These are phyloP conservation scores for Heracleum sosnowskyi DNA, from an alignment of 129 eudicot species.

Conservation along the genomic window DNA sequence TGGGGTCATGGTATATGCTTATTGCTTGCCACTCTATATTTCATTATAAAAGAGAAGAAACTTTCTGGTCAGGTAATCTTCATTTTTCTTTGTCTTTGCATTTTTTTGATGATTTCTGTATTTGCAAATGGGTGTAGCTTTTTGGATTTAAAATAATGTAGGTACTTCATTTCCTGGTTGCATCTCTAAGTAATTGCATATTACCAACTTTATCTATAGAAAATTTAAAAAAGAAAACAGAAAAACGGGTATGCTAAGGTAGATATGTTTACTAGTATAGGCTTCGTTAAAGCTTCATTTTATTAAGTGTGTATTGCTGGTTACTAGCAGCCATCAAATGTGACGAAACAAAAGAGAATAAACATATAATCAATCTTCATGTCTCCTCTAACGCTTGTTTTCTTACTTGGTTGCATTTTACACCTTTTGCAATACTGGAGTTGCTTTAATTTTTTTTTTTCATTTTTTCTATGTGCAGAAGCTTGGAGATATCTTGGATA, in stretches of 20 bases:
- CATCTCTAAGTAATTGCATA: not conserved
- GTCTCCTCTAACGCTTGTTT: not conserved
- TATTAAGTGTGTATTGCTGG: not conserved
- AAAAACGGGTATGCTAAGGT: not conserved
- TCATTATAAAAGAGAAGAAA: constrained; percentile 65
- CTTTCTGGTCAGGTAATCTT: constrained; percentile 61
- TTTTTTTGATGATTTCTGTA: not conserved
- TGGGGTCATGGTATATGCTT: constrained; percentile 98
- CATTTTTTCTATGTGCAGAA: constrained; percentile 45
- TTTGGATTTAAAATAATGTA: not conserved
- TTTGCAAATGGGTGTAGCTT: not conserved
- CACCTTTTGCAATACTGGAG: not conserved
- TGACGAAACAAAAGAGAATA: not conserved
- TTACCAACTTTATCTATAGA: not conserved
- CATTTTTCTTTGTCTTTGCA: not conserved
- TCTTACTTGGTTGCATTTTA: not conserved
- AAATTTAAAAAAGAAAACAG: not conserved
- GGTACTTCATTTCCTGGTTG: not conserved
- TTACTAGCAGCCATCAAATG: not conserved
- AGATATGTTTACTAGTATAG: not conserved
- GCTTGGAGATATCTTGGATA: constrained; percentile 96
- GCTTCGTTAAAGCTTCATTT: not conserved
- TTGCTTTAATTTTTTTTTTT: not conserved
- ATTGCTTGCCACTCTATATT: constrained; percentile 67
- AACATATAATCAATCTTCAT: not conserved